Conservation (phyloP, 2,329 filamentous ascomycete species). For the Trichoderma breve region DNA sequence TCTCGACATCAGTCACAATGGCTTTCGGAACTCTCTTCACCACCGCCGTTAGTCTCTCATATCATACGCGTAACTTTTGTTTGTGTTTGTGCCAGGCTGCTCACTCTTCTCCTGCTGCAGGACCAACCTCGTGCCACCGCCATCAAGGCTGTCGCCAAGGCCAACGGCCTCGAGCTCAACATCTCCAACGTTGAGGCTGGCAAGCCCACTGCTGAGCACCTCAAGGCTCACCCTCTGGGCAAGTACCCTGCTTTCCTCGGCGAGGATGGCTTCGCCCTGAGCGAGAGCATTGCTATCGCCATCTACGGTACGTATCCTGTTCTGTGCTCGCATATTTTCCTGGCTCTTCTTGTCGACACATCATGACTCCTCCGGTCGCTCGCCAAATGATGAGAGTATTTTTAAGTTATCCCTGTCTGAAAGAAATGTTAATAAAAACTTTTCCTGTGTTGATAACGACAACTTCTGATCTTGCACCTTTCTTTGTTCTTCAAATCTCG, state of each 20-base stretch:
- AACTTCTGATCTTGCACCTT: conserved; percentile 67
- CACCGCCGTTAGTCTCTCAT: conserved; percentile 61
- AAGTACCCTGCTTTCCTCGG: conserved; percentile 93
- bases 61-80: conserved; percentile 20
- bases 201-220: conserved; percentile 72
- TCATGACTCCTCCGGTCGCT: conserved; percentile 5
- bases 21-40: conserved; percentile 98
- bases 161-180: conserved; percentile 91
- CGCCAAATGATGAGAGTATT: conserved; percentile 65
- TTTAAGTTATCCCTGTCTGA: conserved; percentile 99
- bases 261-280: conserved; percentile 84
- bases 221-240: conserved; percentile 80
- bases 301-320: conserved; percentile 80
- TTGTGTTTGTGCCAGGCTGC: conserved; percentile 21
- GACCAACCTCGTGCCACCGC: conserved; percentile 85
- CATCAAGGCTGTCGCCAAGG: conserved; percentile 93
- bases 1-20: conserved; percentile 59
- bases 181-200: conserved; percentile 68
- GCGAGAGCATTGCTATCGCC: conserved; percentile 89
- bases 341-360: background rate
- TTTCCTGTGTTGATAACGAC: conserved; percentile 78
- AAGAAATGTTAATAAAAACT: conserved; percentile 37
- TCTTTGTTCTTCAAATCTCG: conserved; percentile 30
- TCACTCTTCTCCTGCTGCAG: conserved; percentile 47
- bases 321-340: conserved; percentile 22